Percentiles rank a stretch among this genome's conserved stretches.
Evolutionary conservation across 306 rosid species (phyloP).

Genomic region (Casuarina glauca): DNA sequence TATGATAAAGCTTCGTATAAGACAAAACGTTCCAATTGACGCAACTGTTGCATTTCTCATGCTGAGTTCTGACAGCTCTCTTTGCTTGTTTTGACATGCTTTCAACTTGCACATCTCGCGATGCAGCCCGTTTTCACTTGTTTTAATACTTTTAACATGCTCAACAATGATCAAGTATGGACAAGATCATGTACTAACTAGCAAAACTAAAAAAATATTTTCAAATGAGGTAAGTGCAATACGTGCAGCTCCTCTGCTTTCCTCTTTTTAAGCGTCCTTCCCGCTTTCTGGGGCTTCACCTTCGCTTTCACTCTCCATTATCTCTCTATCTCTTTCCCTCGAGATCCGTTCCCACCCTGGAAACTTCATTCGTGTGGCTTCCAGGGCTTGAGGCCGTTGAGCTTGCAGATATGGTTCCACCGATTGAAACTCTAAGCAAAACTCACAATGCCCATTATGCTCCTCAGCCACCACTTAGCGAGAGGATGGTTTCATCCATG

Average conservation of each 20-base stretch:
- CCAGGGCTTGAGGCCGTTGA: neutral
- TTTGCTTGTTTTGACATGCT: too few species aligned
- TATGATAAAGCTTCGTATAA: too few species aligned
- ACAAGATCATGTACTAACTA: too few species aligned
- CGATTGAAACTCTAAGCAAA: constrained; percentile 63
- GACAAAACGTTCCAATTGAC: too few species aligned
- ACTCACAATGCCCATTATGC: constrained; percentile 8
- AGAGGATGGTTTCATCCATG: constrained; percentile 95
- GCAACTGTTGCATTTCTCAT: too few species aligned
- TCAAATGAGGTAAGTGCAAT: too few species aligned
- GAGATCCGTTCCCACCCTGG: constrained; percentile 43
- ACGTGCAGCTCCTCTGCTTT: constrained; percentile 34
- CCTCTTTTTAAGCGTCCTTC: constrained; percentile 42
- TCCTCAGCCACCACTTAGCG: constrained; percentile 74
- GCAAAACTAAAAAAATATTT: too few species aligned
- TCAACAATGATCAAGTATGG: too few species aligned
- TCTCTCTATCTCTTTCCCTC: neutral
- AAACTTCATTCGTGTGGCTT: neutral
- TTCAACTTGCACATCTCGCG: too few species aligned
- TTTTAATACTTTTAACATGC: too few species aligned
- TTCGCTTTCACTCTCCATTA: neutral
- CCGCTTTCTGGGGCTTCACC: constrained; percentile 8
- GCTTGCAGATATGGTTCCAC: constrained; percentile 67
- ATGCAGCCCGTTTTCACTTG: too few species aligned
- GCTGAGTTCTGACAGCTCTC: too few species aligned